Percentiles rank a stretch among this genome's conserved stretches.
These are phyloP conservation scores for Tricholoma flavovirens DNA, from an alignment of 768 basidiomycete species.

Conservation along the genomic window DNA sequence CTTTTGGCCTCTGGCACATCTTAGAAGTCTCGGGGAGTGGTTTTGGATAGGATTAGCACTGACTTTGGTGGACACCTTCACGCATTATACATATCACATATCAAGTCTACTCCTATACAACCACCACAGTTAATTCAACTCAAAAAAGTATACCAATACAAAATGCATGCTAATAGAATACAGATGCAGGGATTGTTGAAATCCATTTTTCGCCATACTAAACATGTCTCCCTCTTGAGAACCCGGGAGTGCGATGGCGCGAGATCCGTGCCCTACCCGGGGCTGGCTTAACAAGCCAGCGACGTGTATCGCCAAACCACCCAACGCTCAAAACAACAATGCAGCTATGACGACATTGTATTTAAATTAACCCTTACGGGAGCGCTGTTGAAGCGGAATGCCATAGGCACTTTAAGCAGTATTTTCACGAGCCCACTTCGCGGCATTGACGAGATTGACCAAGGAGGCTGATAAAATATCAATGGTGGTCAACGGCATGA, in stretches of 20 bases:
- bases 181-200: slow-evolving; percentile 68
- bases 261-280: slow-evolving; percentile 27
- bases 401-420: slow-evolving; percentile 55
- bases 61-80: background rate
- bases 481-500: background rate
- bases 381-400: slow-evolving; percentile 90
- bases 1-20: background rate
- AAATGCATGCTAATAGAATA: slow-evolving; percentile 13
- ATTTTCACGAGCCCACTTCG: slow-evolving; percentile 86
- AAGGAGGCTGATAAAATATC: slow-evolving; percentile 50
- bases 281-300: slow-evolving; percentile 19
- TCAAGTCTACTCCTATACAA: background rate
- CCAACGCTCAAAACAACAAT: slow-evolving; percentile 46
- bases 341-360: slow-evolving; percentile 17
- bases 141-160: background rate
- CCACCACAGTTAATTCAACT: background rate
- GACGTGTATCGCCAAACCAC: slow-evolving; percentile 35
- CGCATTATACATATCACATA: background rate
- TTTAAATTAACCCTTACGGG: slow-evolving; percentile 60
- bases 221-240: slow-evolving; percentile 34
- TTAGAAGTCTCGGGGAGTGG: background rate
- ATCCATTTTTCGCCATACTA: slow-evolving; percentile 52
- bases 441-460: slow-evolving; percentile 82
- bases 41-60: background rate
- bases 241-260: slow-evolving; percentile 29